These are phyloP conservation scores for Litchi chinensis DNA, from an alignment of 345 rosid genomes.

Conservation along the genomic window DNA sequence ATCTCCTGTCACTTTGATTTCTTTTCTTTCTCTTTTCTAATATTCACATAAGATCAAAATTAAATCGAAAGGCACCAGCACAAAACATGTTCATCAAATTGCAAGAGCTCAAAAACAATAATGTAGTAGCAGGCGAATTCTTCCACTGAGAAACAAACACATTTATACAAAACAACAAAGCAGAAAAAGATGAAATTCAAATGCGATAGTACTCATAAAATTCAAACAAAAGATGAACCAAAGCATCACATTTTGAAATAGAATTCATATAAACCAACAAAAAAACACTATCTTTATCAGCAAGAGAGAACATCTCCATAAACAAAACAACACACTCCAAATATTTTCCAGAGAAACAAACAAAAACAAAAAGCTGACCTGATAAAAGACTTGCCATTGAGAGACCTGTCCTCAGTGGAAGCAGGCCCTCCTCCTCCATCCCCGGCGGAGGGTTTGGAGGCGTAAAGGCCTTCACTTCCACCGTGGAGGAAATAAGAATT, in stretches of 20 bases:
- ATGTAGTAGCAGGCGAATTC: not conserved
- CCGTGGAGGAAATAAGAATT: slow-evolving; percentile 62
- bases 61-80: not conserved
- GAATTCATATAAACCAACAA: not conserved
- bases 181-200: not conserved
- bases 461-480: slow-evolving; percentile 60
- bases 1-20: not conserved
- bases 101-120: not conserved
- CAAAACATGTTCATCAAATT: no score
- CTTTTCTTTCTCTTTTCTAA: not conserved
- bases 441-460: slow-evolving; percentile 23
- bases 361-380: slow-evolving; percentile 34
- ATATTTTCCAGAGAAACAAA: not conserved
- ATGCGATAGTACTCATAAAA: not conserved
- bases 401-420: slow-evolving; percentile 32
- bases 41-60: not conserved
- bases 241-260: not conserved
- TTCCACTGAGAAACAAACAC: not conserved
- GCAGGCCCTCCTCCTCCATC: not conserved
- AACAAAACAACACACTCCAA: not conserved
- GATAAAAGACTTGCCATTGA: slow-evolving; percentile 49
- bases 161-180: not conserved
- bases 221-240: not conserved
- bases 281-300: not conserved
- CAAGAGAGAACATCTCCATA: not conserved